Evolutionary conservation across 495 filamentous ascomycete genomes (phyloP).

Genomic region (Talaromyces liani): DNA sequence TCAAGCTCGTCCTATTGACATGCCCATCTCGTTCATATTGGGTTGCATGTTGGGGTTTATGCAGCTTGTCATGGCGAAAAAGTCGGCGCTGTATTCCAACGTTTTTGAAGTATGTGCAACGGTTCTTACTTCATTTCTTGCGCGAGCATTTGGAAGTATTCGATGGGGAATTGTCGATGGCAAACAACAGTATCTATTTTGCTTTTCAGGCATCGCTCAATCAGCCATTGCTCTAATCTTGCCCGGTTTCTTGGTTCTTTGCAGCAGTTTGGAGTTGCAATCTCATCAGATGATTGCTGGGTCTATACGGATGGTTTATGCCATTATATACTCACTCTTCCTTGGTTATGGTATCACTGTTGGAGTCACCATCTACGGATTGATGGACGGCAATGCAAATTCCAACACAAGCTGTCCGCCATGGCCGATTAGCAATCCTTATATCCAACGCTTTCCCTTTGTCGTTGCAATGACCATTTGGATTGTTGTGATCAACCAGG

Average conservation of each 20-base stretch:
- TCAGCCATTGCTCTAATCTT: slow-evolving; percentile 85
- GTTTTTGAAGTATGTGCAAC: slow-evolving; percentile 83
- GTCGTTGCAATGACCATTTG: slow-evolving; percentile 72
- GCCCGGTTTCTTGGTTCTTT: slow-evolving; percentile 75
- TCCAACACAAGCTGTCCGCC: slow-evolving; percentile 53
- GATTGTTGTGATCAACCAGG: slow-evolving; percentile 76
- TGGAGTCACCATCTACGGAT: slow-evolving; percentile 80
- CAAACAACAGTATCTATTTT: slow-evolving; percentile 56
- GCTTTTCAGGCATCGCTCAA: slow-evolving; percentile 82
- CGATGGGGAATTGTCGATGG: slow-evolving; percentile 16
- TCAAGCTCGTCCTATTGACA: slow-evolving; percentile 70
- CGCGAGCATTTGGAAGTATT: slow-evolving; percentile 78
- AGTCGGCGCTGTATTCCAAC: slow-evolving; percentile 68
- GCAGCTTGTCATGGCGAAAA: slow-evolving; percentile 67
- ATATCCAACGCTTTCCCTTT: slow-evolving; percentile 42
- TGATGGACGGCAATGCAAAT: slow-evolving; percentile 66
- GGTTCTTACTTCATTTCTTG: slow-evolving; percentile 73
- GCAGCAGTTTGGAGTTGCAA: slow-evolving; percentile 76
- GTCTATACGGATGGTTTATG: slow-evolving; percentile 85
- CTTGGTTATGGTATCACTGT: slow-evolving; percentile 94
- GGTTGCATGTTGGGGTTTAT: slow-evolving; percentile 75
- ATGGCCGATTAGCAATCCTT: slow-evolving; percentile 22
- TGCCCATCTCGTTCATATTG: slow-evolving; percentile 76
- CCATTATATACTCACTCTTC: slow-evolving; percentile 88
- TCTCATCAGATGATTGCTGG: slow-evolving; percentile 77